These are phyloP conservation scores for Eimeria tenella DNA, from an alignment of 169 alveolate species.

Conservation along the genomic window DNA sequence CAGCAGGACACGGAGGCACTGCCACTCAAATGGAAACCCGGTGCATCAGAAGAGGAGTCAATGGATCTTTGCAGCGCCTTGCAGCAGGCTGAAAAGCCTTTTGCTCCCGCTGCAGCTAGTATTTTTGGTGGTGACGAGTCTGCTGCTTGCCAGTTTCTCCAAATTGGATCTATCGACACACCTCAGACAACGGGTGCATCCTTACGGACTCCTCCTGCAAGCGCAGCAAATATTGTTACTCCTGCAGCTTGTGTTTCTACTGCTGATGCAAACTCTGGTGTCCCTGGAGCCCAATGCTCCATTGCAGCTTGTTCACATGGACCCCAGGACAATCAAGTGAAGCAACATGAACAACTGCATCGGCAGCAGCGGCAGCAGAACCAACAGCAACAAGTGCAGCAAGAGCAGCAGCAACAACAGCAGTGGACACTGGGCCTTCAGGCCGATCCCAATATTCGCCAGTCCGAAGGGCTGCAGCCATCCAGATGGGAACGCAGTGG, in stretches of 20 bases:
- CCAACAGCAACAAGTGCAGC: slow-evolving; percentile 10
- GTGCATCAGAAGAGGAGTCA: not conserved
- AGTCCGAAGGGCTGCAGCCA: not conserved
- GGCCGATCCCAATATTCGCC: too few relatives aligned
- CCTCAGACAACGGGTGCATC: slow-evolving; percentile 4
- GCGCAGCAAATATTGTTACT: not conserved
- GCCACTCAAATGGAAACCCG: not conserved
- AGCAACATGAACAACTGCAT: not conserved
- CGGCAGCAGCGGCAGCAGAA: slow-evolving; percentile 27
- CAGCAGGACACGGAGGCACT: not conserved
- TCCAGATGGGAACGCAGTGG: slow-evolving; percentile 3
- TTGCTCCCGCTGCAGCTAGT: not conserved
- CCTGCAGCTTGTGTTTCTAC: not conserved
- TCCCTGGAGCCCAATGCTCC: not conserved
- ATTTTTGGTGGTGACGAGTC: not conserved
- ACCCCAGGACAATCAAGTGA: not conserved
- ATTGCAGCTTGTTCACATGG: too few relatives aligned
- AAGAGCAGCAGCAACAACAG: slow-evolving; percentile 1
- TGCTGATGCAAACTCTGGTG: not conserved
- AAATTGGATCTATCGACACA: not conserved
- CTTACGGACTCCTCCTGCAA: not conserved
- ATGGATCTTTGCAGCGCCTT: too few relatives aligned
- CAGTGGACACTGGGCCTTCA: not conserved
- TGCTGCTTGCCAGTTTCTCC: not conserved
- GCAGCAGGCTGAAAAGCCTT: not conserved